Percentiles rank a stretch among this genome's conserved stretches.
Evolutionary conservation across 768 basidiomycete genomes (phyloP).

Genomic region (Amanita rimosa): DNA sequence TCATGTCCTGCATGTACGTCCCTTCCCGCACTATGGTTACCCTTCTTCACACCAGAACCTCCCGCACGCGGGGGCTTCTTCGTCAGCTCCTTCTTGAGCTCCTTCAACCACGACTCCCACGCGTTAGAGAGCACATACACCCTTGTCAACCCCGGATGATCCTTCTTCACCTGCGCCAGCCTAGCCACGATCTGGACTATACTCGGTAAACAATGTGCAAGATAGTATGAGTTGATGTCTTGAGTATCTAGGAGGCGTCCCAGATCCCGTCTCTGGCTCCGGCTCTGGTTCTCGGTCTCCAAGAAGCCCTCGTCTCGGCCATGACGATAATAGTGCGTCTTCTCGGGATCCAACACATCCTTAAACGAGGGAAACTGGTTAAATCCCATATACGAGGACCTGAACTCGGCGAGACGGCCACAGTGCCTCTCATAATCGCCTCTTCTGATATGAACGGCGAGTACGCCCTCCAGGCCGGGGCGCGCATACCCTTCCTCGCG

Average conservation of each 20-base stretch:
- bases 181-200: conserved; percentile 24
- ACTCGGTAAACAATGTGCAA: conserved; percentile 25
- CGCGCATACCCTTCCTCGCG: conserved; percentile 8
- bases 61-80: conserved; percentile 14
- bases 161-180: conserved; percentile 19
- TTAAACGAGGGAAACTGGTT: conserved; percentile 29
- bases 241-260: no score
- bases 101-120: conserved; percentile 1
- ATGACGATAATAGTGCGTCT: no score
- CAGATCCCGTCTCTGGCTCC: not conserved
- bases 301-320: no score
- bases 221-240: conserved; percentile 7
- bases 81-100: not conserved
- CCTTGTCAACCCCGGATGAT: conserved; percentile 15
- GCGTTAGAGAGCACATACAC: conserved; percentile 12
- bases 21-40: conserved; percentile 24
- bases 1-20: conserved; percentile 11
- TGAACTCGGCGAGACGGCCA: conserved; percentile 33
- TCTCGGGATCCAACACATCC: conserved; percentile 30
- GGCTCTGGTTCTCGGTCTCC: not conserved
- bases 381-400: conserved; percentile 35
- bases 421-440: conserved; percentile 52
- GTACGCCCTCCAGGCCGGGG: conserved; percentile 26
- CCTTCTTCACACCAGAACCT: conserved; percentile 20
- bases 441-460: conserved; percentile 45